These are phyloP conservation scores for Phytophthora sansomeana DNA, from an alignment of 352 stramenopile species.

Conservation along the genomic window DNA sequence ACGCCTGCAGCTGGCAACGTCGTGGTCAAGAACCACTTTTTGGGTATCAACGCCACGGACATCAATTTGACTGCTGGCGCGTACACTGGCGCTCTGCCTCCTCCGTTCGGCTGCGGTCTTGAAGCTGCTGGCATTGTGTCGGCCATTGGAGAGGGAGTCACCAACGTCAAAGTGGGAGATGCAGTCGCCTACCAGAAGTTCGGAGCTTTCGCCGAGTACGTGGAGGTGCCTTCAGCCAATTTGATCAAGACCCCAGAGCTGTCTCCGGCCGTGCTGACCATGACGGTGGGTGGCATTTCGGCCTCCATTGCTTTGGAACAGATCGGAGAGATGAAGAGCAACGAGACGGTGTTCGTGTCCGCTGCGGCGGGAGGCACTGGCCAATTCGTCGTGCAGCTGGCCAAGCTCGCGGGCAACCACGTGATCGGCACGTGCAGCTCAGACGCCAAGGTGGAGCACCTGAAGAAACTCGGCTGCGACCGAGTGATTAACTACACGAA, in stretches of 20 bases:
- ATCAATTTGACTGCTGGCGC: conserved; percentile 54
- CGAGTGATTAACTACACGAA: conserved; percentile 41
- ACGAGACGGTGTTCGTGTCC: conserved; percentile 34
- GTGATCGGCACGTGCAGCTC: conserved; percentile 40
- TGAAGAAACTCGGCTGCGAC: conserved; percentile 35
- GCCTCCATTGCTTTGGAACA: conserved; percentile 34
- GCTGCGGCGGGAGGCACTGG: conserved; percentile 34
- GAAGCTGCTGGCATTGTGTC: conserved; percentile 52
- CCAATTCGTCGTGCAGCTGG: conserved; percentile 33
- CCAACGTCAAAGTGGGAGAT: conserved; percentile 50
- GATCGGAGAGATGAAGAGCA: conserved; percentile 33
- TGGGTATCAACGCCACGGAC: conserved; percentile 63
- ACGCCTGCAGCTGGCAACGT: conserved; percentile 21
- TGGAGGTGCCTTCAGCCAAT: conserved; percentile 23
- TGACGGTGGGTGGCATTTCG: conserved; percentile 35
- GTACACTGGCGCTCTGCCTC: conserved; percentile 37
- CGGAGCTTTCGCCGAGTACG: conserved; percentile 31
- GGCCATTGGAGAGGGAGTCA: conserved; percentile 44
- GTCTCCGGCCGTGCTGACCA: conserved; percentile 24
- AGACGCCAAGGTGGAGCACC: conserved; percentile 26
- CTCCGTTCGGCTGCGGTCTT: conserved; percentile 60
- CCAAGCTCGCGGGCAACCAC: conserved; percentile 36
- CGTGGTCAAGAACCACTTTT: conserved; percentile 40
- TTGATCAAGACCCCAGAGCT: conserved; percentile 32
- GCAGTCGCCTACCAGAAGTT: conserved; percentile 51